A percentile compares a stretch with the other conserved stretches of the same genome.
phyloP scores from a whole-genome alignment of 768 basidiomycete genomes.

The Leccinum subtestaceum region DNA sequence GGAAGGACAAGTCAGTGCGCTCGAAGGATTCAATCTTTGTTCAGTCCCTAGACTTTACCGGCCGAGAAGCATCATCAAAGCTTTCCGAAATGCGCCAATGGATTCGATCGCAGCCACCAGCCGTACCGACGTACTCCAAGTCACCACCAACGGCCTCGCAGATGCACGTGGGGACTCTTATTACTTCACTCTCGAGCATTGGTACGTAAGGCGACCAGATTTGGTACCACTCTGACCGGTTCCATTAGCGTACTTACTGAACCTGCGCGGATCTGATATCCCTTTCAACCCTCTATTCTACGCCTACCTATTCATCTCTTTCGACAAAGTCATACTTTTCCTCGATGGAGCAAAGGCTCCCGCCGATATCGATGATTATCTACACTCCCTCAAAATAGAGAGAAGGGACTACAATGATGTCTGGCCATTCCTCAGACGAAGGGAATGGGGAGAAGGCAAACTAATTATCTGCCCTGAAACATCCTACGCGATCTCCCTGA shows the following conservation, averaged over 20 bases:
- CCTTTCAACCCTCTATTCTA: constrained; percentile 93
- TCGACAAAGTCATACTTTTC: constrained; percentile 67
- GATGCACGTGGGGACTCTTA: constrained; percentile 63
- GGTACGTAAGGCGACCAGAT: constrained; percentile 40
- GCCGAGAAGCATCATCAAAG: constrained; percentile 66
- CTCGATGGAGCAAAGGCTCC: constrained; percentile 66
- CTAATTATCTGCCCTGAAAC: constrained; percentile 72
- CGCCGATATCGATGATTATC: constrained; percentile 54
- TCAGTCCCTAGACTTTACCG: constrained; percentile 70
- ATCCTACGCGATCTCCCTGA: constrained; percentile 79
- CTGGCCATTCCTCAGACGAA: constrained; percentile 72
- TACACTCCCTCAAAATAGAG: constrained; percentile 55
- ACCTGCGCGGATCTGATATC: constrained; percentile 86
- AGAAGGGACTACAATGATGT: constrained; percentile 70
- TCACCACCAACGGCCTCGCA: constrained; percentile 56
- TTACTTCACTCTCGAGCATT: constrained; percentile 68
- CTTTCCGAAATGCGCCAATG: constrained; percentile 67
- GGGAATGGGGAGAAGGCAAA: constrained; percentile 81
- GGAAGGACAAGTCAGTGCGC: constrained; percentile 74
- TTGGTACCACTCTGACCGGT: constrained; percentile 2
- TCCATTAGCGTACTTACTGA: constrained; percentile 73
- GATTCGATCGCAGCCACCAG: constrained; percentile 59
- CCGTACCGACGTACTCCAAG: constrained; percentile 62
- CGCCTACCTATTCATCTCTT: constrained; percentile 75
- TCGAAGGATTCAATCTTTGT: constrained; percentile 62